A percentile compares a stretch with the other conserved stretches of the same genome.
These are phyloP conservation scores for Ricinus communis DNA, from an alignment of 345 rosid species.

Conservation along the genomic window DNA sequence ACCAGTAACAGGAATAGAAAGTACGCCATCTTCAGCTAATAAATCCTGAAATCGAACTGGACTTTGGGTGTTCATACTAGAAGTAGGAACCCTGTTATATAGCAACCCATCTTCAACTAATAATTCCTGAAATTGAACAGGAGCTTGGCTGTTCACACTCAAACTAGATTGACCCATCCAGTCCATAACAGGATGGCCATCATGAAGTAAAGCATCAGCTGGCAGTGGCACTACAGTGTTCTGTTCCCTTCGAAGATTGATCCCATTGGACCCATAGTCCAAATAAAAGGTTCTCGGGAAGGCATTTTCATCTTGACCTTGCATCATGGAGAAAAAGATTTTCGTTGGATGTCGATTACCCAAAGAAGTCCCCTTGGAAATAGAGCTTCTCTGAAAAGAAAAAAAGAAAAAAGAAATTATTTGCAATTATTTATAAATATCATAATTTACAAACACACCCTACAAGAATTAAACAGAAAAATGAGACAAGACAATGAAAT, in stretches of 20 bases:
- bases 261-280: background rate
- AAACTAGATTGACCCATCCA: background rate
- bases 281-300: background rate
- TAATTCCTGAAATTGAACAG: background rate
- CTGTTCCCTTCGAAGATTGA: background rate
- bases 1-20: background rate
- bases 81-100: background rate
- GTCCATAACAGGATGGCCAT: background rate
- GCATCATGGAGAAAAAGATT: background rate
- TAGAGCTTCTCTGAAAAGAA: background rate
- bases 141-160: background rate
- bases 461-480: too few species aligned
- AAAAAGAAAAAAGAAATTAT: background rate
- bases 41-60: background rate
- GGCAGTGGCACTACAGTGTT: background rate
- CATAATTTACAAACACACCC: too few species aligned
- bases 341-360: background rate
- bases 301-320: slow-evolving; percentile 16
- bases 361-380: background rate
- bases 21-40: background rate
- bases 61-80: background rate
- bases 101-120: slow-evolving; percentile 1
- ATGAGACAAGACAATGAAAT: too few species aligned
- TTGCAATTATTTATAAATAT: background rate
- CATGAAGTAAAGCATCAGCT: background rate